Evolutionary conservation across 2,329 filamentous ascomycete species (phyloP).

Genomic region (Apiospora marii): DNA sequence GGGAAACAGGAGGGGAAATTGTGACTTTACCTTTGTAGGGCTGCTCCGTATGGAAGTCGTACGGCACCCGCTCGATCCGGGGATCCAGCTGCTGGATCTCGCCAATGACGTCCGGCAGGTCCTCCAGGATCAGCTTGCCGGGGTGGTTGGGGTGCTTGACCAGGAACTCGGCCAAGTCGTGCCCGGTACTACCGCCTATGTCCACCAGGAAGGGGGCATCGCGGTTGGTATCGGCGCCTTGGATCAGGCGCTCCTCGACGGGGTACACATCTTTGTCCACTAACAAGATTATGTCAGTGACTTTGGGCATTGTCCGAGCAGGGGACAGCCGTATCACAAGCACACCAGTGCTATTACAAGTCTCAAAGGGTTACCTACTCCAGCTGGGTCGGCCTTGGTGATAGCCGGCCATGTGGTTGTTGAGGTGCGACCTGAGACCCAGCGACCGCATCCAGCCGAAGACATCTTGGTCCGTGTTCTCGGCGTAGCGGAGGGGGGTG

Average conservation of each 20-base stretch:
- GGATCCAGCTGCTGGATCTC: slow-evolving; percentile 37
- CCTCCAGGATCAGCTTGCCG: slow-evolving; percentile 36
- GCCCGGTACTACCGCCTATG: slow-evolving; percentile 35
- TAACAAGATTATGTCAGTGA: too few relatives aligned
- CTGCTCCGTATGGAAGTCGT: slow-evolving; percentile 57
- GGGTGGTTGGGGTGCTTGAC: slow-evolving; percentile 28
- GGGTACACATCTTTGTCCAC: slow-evolving; percentile 29
- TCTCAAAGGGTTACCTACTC: slow-evolving; percentile 9
- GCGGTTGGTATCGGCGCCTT: slow-evolving; percentile 26
- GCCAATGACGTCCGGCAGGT: slow-evolving; percentile 32
- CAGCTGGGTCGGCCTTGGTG: slow-evolving; percentile 27
- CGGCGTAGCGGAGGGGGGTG: slow-evolving; percentile 30
- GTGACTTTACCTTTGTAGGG: slow-evolving; percentile 47
- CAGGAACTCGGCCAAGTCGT: slow-evolving; percentile 35
- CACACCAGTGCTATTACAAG: too few relatives aligned
- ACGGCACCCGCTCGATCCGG: slow-evolving; percentile 44
- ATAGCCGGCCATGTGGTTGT: slow-evolving; percentile 33
- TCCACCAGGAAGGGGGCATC: slow-evolving; percentile 34
- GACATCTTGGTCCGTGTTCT: slow-evolving; percentile 27
- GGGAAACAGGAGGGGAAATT: background rate
- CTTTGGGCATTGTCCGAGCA: too few relatives aligned
- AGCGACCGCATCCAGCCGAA: slow-evolving; percentile 29
- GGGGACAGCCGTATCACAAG: too few relatives aligned
- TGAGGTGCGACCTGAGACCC: slow-evolving; percentile 28
- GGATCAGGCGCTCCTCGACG: slow-evolving; percentile 30